Evolutionary conservation across 2,329 filamentous ascomycete genomes (phyloP).

Genomic region (Piedraia hortae): DNA sequence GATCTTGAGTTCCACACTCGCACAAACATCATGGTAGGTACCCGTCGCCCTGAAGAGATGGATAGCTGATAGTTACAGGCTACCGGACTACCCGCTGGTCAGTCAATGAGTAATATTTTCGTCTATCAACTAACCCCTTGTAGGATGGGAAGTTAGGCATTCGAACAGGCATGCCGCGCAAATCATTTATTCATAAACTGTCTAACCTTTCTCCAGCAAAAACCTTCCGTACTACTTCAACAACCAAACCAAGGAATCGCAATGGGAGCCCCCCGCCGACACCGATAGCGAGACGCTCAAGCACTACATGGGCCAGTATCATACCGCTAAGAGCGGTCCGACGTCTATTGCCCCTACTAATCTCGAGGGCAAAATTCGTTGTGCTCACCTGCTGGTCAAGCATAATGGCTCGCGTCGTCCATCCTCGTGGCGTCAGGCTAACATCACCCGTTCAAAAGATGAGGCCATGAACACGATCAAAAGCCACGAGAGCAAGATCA

Average conservation of each 20-base stretch:
- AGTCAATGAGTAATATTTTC: no score
- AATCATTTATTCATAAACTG: no score
- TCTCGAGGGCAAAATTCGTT: slow-evolving; percentile 61
- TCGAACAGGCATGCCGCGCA: slow-evolving; percentile 30
- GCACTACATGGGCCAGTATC: slow-evolving; percentile 71
- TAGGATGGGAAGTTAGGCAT: slow-evolving; percentile 50
- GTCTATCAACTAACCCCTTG: no score
- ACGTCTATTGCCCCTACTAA: slow-evolving; percentile 4
- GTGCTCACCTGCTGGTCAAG: slow-evolving; percentile 80
- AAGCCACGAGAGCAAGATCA: slow-evolving; percentile 49
- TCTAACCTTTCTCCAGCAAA: slow-evolving; percentile 54
- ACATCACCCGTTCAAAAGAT: slow-evolving; percentile 69
- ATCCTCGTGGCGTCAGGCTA: slow-evolving; percentile 72
- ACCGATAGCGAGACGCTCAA: slow-evolving; percentile 86
- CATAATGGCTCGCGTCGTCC: slow-evolving; percentile 69
- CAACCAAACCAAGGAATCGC: slow-evolving; percentile 53
- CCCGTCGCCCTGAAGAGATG: no score
- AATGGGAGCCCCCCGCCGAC: slow-evolving; percentile 76
- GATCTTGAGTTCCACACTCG: no score
- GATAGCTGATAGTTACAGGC: no score
- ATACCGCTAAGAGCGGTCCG: slow-evolving; percentile 23
- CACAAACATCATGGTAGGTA: no score
- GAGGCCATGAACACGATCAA: slow-evolving; percentile 58
- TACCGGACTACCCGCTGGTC: no score
- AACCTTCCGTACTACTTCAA: slow-evolving; percentile 99